phyloP scores from a whole-genome alignment of 495 filamentous ascomycete genomes.

The Lineolata rhizophorae region DNA sequence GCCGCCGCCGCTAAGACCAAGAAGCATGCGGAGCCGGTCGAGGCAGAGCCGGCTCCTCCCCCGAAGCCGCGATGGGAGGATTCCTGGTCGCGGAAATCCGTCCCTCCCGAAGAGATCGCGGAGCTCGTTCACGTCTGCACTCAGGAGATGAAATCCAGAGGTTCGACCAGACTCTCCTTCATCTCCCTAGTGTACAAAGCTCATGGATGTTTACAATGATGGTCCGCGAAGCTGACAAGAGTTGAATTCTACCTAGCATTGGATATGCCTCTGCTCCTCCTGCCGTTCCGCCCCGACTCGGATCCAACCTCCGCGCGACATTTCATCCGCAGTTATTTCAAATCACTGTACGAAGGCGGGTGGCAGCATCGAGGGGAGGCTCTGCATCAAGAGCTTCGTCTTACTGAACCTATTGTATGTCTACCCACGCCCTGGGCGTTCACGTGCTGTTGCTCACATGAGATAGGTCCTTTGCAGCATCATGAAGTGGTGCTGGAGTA shows the following conservation, averaged over 20 bases:
- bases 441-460: slow-evolving; percentile 6
- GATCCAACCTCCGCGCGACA: slow-evolving; percentile 77
- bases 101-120: slow-evolving; percentile 79
- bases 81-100: slow-evolving; percentile 66
- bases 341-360: slow-evolving; percentile 20
- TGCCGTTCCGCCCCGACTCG: slow-evolving; percentile 86
- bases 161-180: slow-evolving; percentile 30
- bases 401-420: slow-evolving; percentile 78
- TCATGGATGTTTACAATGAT: slow-evolving; percentile 1
- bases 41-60: slow-evolving; percentile 23
- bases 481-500: slow-evolving; percentile 96
- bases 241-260: too few relatives aligned
- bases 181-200: slow-evolving; percentile 1
- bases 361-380: slow-evolving; percentile 31
- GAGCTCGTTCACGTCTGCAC: slow-evolving; percentile 69
- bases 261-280: slow-evolving; percentile 74
- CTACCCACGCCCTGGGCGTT: slow-evolving; percentile 7
- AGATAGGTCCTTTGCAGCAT: slow-evolving; percentile 73
- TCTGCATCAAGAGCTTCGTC: slow-evolving; percentile 67
- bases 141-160: slow-evolving; percentile 80
- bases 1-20: slow-evolving; percentile 30
- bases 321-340: slow-evolving; percentile 88
- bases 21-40: slow-evolving; percentile 29
- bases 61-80: slow-evolving; percentile 70
- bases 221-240: too few relatives aligned